Evolutionary conservation across 2,329 filamentous ascomycete species (phyloP).

Genomic region (Peltaster fructicola): DNA sequence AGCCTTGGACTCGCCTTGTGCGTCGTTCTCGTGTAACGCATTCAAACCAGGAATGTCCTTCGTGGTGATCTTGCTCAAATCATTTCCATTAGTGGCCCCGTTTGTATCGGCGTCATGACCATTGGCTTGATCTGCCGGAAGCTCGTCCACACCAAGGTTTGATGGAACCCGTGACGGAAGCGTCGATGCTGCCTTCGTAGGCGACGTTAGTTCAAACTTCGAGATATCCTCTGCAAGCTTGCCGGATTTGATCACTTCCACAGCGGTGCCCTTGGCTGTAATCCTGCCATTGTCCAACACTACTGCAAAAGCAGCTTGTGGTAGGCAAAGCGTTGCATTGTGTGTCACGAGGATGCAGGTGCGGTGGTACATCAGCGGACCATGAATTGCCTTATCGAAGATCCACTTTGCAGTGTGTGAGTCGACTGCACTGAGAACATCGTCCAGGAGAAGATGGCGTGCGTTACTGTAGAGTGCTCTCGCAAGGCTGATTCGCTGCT

Average conservation of each 20-base stretch:
- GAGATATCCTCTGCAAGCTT: conserved; percentile 72
- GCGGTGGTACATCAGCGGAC: conserved; percentile 69
- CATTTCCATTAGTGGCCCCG: conserved; percentile 23
- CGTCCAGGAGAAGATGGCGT: conserved; percentile 76
- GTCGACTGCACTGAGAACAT: conserved; percentile 91
- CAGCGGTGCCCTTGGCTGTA: conserved; percentile 54
- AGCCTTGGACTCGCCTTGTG: conserved; percentile 52
- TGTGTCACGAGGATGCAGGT: conserved; percentile 95
- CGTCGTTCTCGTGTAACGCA: conserved; percentile 32
- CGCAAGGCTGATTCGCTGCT: conserved; percentile 93
- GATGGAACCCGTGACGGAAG: conserved; percentile 65
- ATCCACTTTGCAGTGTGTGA: conserved; percentile 98
- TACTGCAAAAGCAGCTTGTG: conserved; percentile 63
- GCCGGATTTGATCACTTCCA: conserved; percentile 69
- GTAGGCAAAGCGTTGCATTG: conserved; percentile 76
- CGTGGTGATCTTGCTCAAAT: conserved; percentile 29
- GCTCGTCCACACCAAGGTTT: conserved; percentile 43
- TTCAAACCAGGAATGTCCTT: conserved; percentile 22
- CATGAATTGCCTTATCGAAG: conserved; percentile 80
- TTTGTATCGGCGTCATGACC: conserved; percentile 23
- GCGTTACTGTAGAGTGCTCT: conserved; percentile 93
- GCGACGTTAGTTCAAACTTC: conserved; percentile 37
- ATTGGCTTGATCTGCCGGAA: conserved; percentile 8
- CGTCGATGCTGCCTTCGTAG: conserved; percentile 53
- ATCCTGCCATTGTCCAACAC: conserved; percentile 77